A percentile compares a stretch with the other conserved stretches of the same genome.
phyloP scores from a whole-genome alignment of 2,329 filamentous ascomycete species.

The Westerdykella sp. region DNA sequence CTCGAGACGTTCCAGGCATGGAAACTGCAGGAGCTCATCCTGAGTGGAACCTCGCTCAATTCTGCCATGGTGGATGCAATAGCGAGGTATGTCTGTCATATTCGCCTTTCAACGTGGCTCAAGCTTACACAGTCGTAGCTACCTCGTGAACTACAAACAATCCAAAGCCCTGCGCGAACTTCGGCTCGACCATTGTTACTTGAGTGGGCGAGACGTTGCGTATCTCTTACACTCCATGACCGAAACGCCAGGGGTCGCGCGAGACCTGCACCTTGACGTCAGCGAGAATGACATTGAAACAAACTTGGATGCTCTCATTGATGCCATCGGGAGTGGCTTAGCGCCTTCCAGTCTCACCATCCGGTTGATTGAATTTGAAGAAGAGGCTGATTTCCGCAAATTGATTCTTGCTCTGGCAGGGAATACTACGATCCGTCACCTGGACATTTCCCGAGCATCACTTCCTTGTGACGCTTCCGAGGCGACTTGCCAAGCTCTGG shows the following conservation, averaged over 20 bases:
- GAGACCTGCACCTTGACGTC: conserved; percentile 60
- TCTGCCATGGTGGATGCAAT: conserved; percentile 59
- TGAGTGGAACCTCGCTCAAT: conserved; percentile 60
- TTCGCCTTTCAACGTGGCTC: not conserved
- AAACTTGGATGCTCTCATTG: conserved; percentile 47
- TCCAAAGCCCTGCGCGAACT: conserved; percentile 57
- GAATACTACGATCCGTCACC: conserved; percentile 57
- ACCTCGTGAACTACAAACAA: conserved; percentile 53
- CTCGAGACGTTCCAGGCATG: conserved; percentile 61
- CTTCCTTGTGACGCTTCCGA: conserved; percentile 62
- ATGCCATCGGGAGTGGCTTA: conserved; percentile 46
- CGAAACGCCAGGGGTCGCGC: conserved; percentile 42
- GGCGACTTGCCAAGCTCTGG: conserved; percentile 59
- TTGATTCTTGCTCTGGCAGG: conserved; percentile 55
- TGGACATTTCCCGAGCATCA: conserved; percentile 66
- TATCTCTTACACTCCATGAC: conserved; percentile 60
- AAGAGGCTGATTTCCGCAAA: conserved; percentile 58
- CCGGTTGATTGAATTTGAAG: conserved; percentile 62
- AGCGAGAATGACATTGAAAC: conserved; percentile 56
- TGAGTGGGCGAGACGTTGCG: conserved; percentile 60
- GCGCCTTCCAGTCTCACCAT: conserved; percentile 61
- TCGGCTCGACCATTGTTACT: conserved; percentile 60
- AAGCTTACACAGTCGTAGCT: conserved; percentile 37
- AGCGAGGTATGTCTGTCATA: conserved; percentile 30
- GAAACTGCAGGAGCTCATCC: conserved; percentile 58